These are phyloP conservation scores for Trichophyton mentagrophytes DNA, from an alignment of 2,329 filamentous ascomycete genomes.

Conservation along the genomic window DNA sequence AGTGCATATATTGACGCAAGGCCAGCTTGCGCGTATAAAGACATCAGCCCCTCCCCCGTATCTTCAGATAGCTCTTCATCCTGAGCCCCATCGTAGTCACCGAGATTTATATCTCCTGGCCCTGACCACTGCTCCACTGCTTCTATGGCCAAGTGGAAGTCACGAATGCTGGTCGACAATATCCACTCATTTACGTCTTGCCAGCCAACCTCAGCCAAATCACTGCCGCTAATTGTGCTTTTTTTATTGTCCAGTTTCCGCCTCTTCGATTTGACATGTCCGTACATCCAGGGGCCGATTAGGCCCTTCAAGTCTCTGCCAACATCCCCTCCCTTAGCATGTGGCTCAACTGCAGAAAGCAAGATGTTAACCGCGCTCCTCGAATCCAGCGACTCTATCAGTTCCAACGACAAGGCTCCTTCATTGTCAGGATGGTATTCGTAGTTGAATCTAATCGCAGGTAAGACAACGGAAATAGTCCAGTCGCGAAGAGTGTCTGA, in stretches of 20 bases:
- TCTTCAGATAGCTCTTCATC: constrained; percentile 18
- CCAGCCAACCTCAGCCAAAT: constrained; percentile 36
- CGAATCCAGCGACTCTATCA: constrained; percentile 41
- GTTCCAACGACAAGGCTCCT: constrained; percentile 35
- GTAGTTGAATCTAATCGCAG: constrained; percentile 47
- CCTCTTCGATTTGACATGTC: constrained; percentile 42
- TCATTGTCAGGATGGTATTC: constrained; percentile 47
- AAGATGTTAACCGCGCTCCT: constrained; percentile 42
- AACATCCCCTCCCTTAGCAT: constrained; percentile 27
- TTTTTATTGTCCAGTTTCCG: constrained; percentile 29
- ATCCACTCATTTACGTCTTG: constrained; percentile 49
- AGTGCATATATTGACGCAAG: constrained; percentile 48
- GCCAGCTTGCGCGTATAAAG: constrained; percentile 44
- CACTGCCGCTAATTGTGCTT: constrained; percentile 34
- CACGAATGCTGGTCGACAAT: constrained; percentile 38
- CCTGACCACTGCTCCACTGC: constrained; percentile 48
- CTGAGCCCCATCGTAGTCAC: constrained; percentile 37
- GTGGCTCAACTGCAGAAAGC: constrained; percentile 32
- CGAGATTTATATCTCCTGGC: constrained; percentile 46
- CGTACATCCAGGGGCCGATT: constrained; percentile 52
- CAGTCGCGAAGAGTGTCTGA: constrained; percentile 43
- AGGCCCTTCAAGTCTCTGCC: constrained; percentile 46
- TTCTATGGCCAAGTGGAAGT: constrained; percentile 38
- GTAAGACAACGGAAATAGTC: constrained; percentile 48
- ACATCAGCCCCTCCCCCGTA: not conserved